Evolutionary conservation across 1,284 basidiomycete species (phyloP).

Genomic region (Peniophora sp.): DNA sequence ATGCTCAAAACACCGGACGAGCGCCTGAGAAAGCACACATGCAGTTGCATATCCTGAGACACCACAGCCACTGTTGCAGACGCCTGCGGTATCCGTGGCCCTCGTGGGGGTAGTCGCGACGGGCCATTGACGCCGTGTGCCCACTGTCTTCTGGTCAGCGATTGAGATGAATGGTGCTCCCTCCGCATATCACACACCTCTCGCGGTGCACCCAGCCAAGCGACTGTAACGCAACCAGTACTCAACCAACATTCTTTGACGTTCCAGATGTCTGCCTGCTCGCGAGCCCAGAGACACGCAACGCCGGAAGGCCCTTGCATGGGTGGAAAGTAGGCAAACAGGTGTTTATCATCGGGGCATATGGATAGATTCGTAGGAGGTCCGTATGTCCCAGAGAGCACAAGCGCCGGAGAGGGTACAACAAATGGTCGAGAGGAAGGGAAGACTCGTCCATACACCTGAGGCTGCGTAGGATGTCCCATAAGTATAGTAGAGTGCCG

Average conservation of each 20-base stretch:
- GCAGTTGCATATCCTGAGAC: conserved; percentile 45
- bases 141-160: background rate
- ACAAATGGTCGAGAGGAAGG: conserved; percentile 59
- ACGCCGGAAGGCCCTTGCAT: conserved; percentile 38
- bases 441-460: conserved; percentile 56
- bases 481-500: conserved; percentile 59
- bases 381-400: conserved; percentile 42
- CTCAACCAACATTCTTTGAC: conserved; percentile 52
- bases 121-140: conserved; percentile 40
- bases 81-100: conserved; percentile 42
- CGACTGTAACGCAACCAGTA: conserved; percentile 47
- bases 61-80: conserved; percentile 46
- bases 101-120: conserved; percentile 44
- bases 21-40: conserved; percentile 40
- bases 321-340: conserved; percentile 71
- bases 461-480: conserved; percentile 51
- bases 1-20: conserved; percentile 27
- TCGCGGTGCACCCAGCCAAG: conserved; percentile 53
- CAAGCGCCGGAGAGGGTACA: conserved; percentile 42
- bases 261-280: conserved; percentile 52
- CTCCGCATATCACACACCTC: conserved; percentile 36
- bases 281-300: conserved; percentile 59
- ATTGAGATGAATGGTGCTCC: background rate
- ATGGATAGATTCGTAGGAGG: conserved; percentile 57
- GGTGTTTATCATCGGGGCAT: conserved; percentile 48